Conservation (phyloP, 208 protist species). For the Trichomonas gallinae region DNA sequence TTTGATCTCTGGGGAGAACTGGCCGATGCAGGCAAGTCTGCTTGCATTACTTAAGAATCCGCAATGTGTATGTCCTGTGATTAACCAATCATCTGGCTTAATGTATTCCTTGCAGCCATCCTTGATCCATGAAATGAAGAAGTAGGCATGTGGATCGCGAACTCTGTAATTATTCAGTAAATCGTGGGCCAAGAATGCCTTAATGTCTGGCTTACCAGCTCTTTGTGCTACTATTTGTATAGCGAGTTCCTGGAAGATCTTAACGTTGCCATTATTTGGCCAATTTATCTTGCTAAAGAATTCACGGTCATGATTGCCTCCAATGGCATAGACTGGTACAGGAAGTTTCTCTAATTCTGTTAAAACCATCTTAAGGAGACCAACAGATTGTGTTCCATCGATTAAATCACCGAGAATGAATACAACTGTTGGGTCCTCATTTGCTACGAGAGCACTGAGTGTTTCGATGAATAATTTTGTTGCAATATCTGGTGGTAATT, state of each 20-base stretch:
- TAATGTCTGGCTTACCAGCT: not conserved
- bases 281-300: not conserved
- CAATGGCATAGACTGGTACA: not conserved
- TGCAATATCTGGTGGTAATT: not conserved
- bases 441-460: not conserved
- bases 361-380: not conserved
- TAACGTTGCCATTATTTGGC: not conserved
- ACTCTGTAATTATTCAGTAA: not conserved
- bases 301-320: not conserved
- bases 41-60: not conserved
- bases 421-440: not conserved
- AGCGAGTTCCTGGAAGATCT: not conserved
- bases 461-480: not conserved
- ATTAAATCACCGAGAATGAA: not conserved
- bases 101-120: conserved; percentile 5
- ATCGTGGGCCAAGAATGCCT: not conserved
- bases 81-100: not conserved
- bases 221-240: not conserved
- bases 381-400: not conserved
- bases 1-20: conserved; percentile 11
- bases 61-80: not conserved
- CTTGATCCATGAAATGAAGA: not conserved
- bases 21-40: not conserved
- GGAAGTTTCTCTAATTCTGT: not conserved
- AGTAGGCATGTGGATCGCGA: not conserved